Conservation (phyloP, 2,329 filamentous ascomycete genomes). For the Cytospora mali region DNA sequence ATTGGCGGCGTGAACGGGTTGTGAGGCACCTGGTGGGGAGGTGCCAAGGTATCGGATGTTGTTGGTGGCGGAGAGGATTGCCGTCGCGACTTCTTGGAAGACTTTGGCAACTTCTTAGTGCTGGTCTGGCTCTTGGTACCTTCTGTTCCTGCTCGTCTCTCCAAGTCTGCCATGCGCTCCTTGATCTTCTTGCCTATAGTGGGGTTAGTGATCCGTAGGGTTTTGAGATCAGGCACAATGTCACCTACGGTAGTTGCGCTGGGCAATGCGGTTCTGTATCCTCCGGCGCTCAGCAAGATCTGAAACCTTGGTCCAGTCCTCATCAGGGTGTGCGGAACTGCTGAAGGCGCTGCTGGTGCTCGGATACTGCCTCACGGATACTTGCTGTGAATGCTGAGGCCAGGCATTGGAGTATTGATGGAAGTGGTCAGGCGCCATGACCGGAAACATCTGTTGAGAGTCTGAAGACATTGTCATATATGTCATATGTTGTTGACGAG, state of each 20-base stretch:
- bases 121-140: conserved; percentile 38
- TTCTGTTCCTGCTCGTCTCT: conserved; percentile 68
- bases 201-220: conserved; percentile 27
- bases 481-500: conserved; percentile 4
- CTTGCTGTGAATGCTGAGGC: conserved; percentile 27
- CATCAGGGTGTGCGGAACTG: conserved; percentile 89
- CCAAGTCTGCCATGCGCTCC: conserved; percentile 83
- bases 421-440: conserved; percentile 25
- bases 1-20: conserved; percentile 65
- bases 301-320: conserved; percentile 99
- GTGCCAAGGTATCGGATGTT: conserved; percentile 39
- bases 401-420: conserved; percentile 27
- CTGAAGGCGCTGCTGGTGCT: conserved; percentile 92
- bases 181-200: conserved; percentile 84
- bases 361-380: conserved; percentile 28
- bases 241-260: conserved; percentile 86
- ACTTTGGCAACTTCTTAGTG: conserved; percentile 52
- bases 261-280: conserved; percentile 97
- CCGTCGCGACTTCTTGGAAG: conserved; percentile 35
- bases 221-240: conserved; percentile 11
- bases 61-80: conserved; percentile 31
- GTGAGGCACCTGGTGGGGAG: conserved; percentile 42
- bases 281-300: conserved; percentile 91
- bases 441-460: conserved; percentile 28
- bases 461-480: conserved; percentile 25